phyloP scores from a whole-genome alignment of 2,329 filamentous ascomycete species.

The Nemania sp. region DNA sequence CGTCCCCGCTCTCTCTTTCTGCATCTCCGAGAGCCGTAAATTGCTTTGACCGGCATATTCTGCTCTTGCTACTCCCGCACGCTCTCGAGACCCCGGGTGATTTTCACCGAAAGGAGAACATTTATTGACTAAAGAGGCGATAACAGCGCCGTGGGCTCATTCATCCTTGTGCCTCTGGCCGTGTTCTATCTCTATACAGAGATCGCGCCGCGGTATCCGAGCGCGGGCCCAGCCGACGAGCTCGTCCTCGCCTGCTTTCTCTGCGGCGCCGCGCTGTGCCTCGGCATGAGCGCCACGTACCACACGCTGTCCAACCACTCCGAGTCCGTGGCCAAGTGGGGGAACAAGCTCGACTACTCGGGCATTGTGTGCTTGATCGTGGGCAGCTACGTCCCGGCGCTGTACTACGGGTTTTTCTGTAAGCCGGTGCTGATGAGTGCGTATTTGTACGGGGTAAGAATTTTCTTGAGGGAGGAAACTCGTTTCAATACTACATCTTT shows the following conservation, averaged over 20 bases:
- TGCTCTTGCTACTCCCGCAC: too few relatives aligned
- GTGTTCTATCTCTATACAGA: conserved; percentile 59
- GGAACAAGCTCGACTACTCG: conserved; percentile 92
- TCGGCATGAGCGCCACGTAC: conserved; percentile 83
- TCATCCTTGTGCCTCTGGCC: conserved; percentile 56
- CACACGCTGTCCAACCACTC: conserved; percentile 89
- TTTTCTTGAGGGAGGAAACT: conserved; percentile 22
- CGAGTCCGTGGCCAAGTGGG: conserved; percentile 73
- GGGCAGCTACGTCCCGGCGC: conserved; percentile 84
- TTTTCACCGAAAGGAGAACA: too few relatives aligned
- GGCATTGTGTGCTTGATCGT: conserved; percentile 92
- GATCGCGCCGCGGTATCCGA: conserved; percentile 68
- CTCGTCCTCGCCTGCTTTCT: conserved; percentile 80
- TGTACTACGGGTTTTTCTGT: conserved; percentile 87
- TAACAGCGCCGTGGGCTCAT: conserved; percentile 60
- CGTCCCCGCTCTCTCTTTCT: too few relatives aligned
- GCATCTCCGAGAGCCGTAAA: too few relatives aligned
- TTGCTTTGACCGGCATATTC: too few relatives aligned
- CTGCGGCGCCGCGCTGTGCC: conserved; percentile 69
- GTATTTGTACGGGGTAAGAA: conserved; percentile 75
- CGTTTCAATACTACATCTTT: background rate
- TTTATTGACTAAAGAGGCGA: too few relatives aligned
- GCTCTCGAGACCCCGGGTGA: too few relatives aligned
- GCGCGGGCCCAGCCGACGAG: conserved; percentile 66
- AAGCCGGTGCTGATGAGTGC: conserved; percentile 64